A percentile compares a stretch with the other conserved stretches of the same genome.
phyloP scores from a whole-genome alignment of 106 monocot species.

The Dendrobium huoshanense region DNA sequence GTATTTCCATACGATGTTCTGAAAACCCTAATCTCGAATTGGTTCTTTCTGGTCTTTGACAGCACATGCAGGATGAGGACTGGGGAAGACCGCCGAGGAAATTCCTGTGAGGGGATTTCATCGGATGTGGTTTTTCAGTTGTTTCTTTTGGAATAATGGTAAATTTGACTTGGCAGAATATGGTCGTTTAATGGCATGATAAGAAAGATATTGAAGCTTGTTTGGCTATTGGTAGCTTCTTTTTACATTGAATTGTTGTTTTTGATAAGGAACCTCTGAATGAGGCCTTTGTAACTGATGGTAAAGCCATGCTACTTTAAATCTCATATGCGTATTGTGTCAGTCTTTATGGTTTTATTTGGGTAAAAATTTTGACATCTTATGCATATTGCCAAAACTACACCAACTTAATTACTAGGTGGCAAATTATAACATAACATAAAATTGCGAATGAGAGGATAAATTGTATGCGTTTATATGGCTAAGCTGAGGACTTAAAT shows the following conservation, averaged over 20 bases:
- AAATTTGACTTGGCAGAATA: too few relatives aligned
- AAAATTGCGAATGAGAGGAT: neutral
- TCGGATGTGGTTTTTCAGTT: neutral
- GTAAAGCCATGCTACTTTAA: neutral
- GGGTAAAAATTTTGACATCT: neutral
- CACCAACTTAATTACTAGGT: neutral
- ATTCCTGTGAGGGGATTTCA: constrained; percentile 32
- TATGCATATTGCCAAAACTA: neutral
- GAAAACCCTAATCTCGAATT: constrained; percentile 10
- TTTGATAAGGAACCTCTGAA: neutral
- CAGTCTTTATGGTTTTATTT: neutral
- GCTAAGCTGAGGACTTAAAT: too few relatives aligned
- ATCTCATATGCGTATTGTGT: neutral
- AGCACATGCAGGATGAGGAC: constrained; percentile 88
- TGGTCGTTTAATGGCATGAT: neutral
- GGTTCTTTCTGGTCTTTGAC: constrained; percentile 8
- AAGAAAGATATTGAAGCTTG: neutral
- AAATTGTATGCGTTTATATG: neutral
- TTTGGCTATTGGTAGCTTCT: neutral
- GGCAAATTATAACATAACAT: neutral
- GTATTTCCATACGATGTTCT: neutral
- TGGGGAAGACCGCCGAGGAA: constrained; percentile 53
- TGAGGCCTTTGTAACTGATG: neutral
- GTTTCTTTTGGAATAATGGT: too few relatives aligned
- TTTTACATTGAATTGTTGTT: neutral